These are phyloP conservation scores for Fistulinella prunicolor DNA, from an alignment of 768 basidiomycete species.

Conservation along the genomic window DNA sequence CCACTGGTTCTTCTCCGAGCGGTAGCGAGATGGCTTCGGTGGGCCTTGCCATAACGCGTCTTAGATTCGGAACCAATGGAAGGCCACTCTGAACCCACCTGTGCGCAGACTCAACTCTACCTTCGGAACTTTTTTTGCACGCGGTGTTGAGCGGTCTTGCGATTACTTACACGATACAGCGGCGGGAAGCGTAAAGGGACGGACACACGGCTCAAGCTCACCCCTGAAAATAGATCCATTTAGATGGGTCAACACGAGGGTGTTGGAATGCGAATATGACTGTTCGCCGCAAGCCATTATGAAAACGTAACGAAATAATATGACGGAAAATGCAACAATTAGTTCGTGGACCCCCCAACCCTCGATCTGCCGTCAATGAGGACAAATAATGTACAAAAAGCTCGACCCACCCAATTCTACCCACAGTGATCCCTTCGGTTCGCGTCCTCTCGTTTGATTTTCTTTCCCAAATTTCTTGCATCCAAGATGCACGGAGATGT, in stretches of 20 bases:
- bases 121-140: no score
- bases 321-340: slow-evolving; percentile 13
- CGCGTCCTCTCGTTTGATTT: slow-evolving; percentile 30
- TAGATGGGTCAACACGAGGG: not conserved
- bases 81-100: not conserved
- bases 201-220: not conserved
- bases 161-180: not conserved
- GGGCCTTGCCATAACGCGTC: not conserved
- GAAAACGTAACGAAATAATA: slow-evolving; percentile 22
- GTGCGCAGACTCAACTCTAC: no score
- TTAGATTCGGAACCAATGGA: not conserved
- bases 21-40: not conserved
- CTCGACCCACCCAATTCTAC: not conserved
- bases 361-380: slow-evolving; percentile 28
- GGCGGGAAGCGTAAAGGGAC: no score
- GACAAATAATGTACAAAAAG: slow-evolving; percentile 35
- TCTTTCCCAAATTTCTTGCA: not conserved
- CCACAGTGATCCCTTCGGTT: slow-evolving; percentile 25
- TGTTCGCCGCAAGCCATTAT: slow-evolving; percentile 1
- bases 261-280: not conserved
- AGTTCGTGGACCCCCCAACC: slow-evolving; percentile 10
- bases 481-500: slow-evolving; percentile 29
- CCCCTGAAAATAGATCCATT: not conserved
- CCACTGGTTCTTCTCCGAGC: not conserved
- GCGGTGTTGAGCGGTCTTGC: not conserved